Conservation (phyloP, 352 stramenopile genomes). For the Halophytophthora batemanensis region DNA sequence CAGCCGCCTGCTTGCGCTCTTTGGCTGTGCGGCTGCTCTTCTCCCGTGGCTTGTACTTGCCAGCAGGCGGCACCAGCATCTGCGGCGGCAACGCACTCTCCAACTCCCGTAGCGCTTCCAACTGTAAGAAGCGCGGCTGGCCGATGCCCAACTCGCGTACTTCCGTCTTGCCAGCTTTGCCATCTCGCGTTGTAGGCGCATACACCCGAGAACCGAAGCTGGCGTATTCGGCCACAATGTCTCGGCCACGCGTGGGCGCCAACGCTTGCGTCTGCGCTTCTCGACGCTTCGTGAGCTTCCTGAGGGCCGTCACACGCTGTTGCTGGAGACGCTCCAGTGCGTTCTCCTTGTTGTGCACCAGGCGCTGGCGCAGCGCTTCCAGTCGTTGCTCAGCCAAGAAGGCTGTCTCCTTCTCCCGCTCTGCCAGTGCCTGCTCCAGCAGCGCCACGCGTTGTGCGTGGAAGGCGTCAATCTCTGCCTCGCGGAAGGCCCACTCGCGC, state of each 20-base stretch:
- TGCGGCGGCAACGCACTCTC: slow-evolving; percentile 51
- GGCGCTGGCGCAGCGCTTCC: slow-evolving; percentile 78
- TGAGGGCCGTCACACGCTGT: slow-evolving; percentile 82
- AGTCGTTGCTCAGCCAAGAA: slow-evolving; percentile 92
- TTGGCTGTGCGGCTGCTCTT: slow-evolving; percentile 67
- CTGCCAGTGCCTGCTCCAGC: slow-evolving; percentile 78
- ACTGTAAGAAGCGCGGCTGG: slow-evolving; percentile 43
- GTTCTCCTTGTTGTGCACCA: slow-evolving; percentile 79
- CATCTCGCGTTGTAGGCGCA: slow-evolving; percentile 60
- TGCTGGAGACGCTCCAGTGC: slow-evolving; percentile 78
- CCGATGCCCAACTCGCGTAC: slow-evolving; percentile 59
- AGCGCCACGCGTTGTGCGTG: slow-evolving; percentile 77
- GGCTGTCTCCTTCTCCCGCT: slow-evolving; percentile 87
- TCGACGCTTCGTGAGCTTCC: slow-evolving; percentile 85
- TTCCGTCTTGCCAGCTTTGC: slow-evolving; percentile 50
- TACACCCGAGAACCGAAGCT: slow-evolving; percentile 87
- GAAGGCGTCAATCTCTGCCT: slow-evolving; percentile 87
- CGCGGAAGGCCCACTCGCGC: slow-evolving; percentile 82
- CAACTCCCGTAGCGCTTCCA: slow-evolving; percentile 59
- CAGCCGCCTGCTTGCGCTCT: slow-evolving; percentile 67
- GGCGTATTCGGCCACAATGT: slow-evolving; percentile 90
- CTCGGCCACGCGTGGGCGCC: slow-evolving; percentile 44
- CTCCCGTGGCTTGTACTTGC: slow-evolving; percentile 44
- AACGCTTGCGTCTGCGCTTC: slow-evolving; percentile 16
- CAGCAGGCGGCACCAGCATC: slow-evolving; percentile 42